These are phyloP conservation scores for Penicillium sclerotigenum DNA, from an alignment of 2,329 filamentous ascomycete genomes.

Conservation along the genomic window DNA sequence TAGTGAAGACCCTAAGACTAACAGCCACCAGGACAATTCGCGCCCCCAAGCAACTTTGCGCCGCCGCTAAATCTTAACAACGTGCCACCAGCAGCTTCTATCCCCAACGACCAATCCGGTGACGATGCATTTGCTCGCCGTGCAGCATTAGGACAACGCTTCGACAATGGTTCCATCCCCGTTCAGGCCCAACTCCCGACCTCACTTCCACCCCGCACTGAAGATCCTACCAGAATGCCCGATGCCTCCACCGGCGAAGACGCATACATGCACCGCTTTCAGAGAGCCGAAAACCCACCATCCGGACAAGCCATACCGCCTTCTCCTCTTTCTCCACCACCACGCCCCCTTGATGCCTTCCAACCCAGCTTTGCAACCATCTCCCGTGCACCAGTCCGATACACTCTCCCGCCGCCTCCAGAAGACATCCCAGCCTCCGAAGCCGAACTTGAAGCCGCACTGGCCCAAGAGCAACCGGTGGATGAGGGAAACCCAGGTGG, in stretches of 20 bases:
- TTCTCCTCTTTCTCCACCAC: constrained; percentile 29
- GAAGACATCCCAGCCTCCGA: constrained; percentile 53
- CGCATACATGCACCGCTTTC: constrained; percentile 26
- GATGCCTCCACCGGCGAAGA: constrained; percentile 26
- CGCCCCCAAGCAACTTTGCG: constrained; percentile 52
- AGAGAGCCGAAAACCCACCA: constrained; percentile 23
- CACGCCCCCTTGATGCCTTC: constrained; percentile 40
- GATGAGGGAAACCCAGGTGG: constrained; percentile 34
- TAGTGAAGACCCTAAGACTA: neutral
- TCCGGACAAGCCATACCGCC: constrained; percentile 25
- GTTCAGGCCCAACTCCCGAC: constrained; percentile 10
- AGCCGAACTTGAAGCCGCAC: constrained; percentile 49
- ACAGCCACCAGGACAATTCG: constrained; percentile 44
- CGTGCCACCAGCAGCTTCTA: constrained; percentile 38
- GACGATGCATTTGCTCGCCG: constrained; percentile 68
- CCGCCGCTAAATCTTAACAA: constrained; percentile 49
- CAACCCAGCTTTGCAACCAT: constrained; percentile 58
- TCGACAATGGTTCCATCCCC: neutral
- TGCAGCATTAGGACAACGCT: constrained; percentile 53
- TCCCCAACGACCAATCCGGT: constrained; percentile 60
- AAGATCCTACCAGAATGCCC: constrained; percentile 31
- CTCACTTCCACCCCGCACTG: constrained; percentile 32
- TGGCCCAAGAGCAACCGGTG: constrained; percentile 40
- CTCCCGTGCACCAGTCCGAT: constrained; percentile 74
- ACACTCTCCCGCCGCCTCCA: constrained; percentile 55